Percentiles rank a stretch among this genome's conserved stretches.
phyloP scores from a whole-genome alignment of 2,329 filamentous ascomycete species.

The Botrytis fragariae region DNA sequence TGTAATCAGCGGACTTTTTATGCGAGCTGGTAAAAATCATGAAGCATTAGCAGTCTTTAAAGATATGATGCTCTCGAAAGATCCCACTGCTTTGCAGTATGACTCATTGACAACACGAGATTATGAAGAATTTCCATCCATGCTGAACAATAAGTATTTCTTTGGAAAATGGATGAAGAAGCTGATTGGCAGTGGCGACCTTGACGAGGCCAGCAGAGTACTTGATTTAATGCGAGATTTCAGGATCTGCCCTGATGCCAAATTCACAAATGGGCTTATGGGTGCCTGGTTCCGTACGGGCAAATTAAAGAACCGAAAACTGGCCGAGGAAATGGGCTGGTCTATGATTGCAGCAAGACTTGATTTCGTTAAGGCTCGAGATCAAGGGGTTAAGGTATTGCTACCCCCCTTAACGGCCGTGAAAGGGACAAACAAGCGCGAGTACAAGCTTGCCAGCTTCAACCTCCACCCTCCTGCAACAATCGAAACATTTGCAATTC shows the following conservation, averaged over 20 bases:
- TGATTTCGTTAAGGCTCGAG: constrained; percentile 55
- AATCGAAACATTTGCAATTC: constrained; percentile 73
- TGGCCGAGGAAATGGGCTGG: constrained; percentile 70
- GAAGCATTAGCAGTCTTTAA: constrained; percentile 75
- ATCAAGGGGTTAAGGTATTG: constrained; percentile 10
- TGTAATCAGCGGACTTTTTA: constrained; percentile 65
- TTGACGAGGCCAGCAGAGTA: constrained; percentile 69
- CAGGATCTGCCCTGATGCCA: constrained; percentile 65
- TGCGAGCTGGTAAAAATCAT: constrained; percentile 62
- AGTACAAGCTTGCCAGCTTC: constrained; percentile 39
- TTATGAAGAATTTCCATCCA: constrained; percentile 44
- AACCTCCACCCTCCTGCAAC: constrained; percentile 57
- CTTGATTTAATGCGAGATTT: constrained; percentile 71
- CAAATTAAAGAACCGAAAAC: constrained; percentile 51
- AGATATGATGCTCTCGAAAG: constrained; percentile 70
- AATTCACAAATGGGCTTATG: constrained; percentile 79
- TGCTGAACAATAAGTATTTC: constrained; percentile 71
- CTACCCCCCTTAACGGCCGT: constrained; percentile 25
- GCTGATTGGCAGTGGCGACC: constrained; percentile 68
- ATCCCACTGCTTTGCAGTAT: constrained; percentile 19
- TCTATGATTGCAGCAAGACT: constrained; percentile 71
- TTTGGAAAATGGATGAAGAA: constrained; percentile 87
- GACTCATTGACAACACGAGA: constrained; percentile 27
- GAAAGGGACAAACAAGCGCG: constrained; percentile 22
- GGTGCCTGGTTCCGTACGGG: constrained; percentile 72